Evolutionary conservation across 305 asterid species (phyloP), one percentile per base, ranked within the genome.

Genomic region (Rubia peregrina): DNA sequence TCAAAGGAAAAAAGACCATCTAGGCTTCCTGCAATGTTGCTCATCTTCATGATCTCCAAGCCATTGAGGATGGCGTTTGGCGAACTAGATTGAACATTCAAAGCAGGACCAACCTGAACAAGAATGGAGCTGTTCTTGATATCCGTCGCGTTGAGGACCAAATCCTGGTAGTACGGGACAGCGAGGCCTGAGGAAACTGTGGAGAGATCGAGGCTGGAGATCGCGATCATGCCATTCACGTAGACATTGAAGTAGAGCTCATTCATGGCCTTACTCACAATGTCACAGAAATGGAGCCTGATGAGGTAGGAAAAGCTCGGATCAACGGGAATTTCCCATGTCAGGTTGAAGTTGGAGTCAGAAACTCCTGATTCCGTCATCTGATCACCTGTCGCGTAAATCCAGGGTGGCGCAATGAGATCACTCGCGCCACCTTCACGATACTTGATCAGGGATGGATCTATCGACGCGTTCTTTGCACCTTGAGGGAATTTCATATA

Each of bases 231-330:
- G 13, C 85, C 93, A 46, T 94, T 94, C 56, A 93, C 40, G 70
- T 93, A 93, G 8, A 94, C 87, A 67, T 91, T 89, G 86, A 94
- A 94, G 87, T 91, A 91, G 12, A 94, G 90, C 92, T 91, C 90
- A 56, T 91, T 86, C 2, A 88, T 76, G 11, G 79, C 88, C 26
- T 65, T 84, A 72, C 99, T 91, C 63, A 87, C 88, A n/a, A 91
- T 94, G 17, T 94, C 99, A 62, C 99, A 94, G 56, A 94, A 94
- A 72, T 91, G 99, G 63, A 91, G 79, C 22, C 97, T 83, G 46
- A 94, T 81, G 60, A 87, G 63, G 73, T 94, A 91, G 3, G 95
- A 86, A 71, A 91, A 94, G 77, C 85, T 80, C 2, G 97, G 89
- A 77, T 93, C 97, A 65, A 89, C 88, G 6, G 59, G 67, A 95